A percentile compares a stretch with the other conserved stretches of the same genome.
Conservation (phyloP, 257 asterid species). For the Forsythia suspensa region DNA sequence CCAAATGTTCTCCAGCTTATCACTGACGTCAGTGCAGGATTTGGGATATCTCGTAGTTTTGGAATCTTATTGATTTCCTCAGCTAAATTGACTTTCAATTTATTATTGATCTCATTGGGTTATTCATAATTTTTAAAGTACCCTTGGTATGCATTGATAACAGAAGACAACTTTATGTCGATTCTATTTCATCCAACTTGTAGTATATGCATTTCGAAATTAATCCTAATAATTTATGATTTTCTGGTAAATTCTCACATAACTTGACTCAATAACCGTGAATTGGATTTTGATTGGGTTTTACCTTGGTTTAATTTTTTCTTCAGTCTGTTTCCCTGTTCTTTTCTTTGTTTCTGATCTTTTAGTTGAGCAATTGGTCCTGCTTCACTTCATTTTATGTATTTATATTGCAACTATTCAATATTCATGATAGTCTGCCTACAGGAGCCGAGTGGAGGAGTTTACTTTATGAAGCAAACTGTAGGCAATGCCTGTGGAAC, state of each 20-base stretch:
- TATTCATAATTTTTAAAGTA: no score
- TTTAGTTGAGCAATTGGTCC: constrained; percentile 15
- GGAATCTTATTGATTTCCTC: no score
- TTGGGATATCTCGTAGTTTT: neutral
- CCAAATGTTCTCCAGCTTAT: neutral
- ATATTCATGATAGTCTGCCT: constrained; percentile 27
- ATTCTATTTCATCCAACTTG: neutral
- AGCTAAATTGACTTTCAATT: no score
- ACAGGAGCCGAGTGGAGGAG: constrained; percentile 64
- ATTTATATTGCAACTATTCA: constrained; percentile 20
- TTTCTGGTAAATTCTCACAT: neutral
- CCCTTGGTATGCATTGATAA: no score
- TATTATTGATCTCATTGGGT: no score
- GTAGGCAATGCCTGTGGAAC: constrained; percentile 99
- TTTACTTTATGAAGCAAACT: constrained; percentile 92
- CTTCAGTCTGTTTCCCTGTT: constrained; percentile 1
- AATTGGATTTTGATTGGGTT: neutral
- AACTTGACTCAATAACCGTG: neutral
- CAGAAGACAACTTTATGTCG: no score
- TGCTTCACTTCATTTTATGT: constrained; percentile 10
- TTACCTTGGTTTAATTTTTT: neutral
- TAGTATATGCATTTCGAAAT: neutral
- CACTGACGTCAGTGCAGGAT: neutral
- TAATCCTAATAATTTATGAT: neutral
- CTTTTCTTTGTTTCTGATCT: constrained; percentile 7